These are phyloP conservation scores for Posidonia australis DNA, from an alignment of 106 monocot genomes.

Conservation along the genomic window DNA sequence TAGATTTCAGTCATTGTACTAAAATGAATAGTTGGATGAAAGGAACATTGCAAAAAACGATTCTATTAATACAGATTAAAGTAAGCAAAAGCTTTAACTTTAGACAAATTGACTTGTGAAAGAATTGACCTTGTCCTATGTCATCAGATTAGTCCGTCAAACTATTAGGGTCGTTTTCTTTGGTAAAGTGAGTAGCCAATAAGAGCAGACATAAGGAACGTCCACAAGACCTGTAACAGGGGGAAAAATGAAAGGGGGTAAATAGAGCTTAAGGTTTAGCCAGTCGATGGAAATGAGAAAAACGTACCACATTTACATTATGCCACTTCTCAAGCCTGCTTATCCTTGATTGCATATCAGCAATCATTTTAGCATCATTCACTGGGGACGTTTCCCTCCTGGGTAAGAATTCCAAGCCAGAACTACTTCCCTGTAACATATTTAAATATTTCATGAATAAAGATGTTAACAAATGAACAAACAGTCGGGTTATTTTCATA, in stretches of 20 bases:
- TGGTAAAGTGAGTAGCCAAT: slow-evolving; percentile 78
- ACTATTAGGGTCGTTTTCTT: slow-evolving; percentile 34
- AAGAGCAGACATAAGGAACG: slow-evolving; percentile 69
- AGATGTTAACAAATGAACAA: no score
- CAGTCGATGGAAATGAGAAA: background rate
- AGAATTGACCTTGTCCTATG: no score
- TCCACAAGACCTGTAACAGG: slow-evolving; percentile 72
- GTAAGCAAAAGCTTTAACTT: no score
- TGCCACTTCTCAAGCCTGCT: slow-evolving; percentile 86
- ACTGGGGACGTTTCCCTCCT: slow-evolving; percentile 24
- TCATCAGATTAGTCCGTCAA: background rate
- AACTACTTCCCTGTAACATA: slow-evolving; percentile 52
- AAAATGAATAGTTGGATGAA: no score
- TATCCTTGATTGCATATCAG: slow-evolving; percentile 66
- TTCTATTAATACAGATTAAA: no score
- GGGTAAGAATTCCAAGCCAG: slow-evolving; percentile 23
- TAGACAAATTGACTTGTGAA: no score
- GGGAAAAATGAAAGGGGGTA: background rate
- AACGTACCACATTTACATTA: slow-evolving; percentile 62
- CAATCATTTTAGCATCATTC: slow-evolving; percentile 29
- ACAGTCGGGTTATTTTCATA: no score
- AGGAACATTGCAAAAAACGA: no score
- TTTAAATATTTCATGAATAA: no score
- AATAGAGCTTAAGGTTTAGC: background rate
- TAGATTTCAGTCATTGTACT: no score